Base-by-base conservation (phyloP, 257 asterid genomes). In the Thymus quinquecostatus region DNA sequence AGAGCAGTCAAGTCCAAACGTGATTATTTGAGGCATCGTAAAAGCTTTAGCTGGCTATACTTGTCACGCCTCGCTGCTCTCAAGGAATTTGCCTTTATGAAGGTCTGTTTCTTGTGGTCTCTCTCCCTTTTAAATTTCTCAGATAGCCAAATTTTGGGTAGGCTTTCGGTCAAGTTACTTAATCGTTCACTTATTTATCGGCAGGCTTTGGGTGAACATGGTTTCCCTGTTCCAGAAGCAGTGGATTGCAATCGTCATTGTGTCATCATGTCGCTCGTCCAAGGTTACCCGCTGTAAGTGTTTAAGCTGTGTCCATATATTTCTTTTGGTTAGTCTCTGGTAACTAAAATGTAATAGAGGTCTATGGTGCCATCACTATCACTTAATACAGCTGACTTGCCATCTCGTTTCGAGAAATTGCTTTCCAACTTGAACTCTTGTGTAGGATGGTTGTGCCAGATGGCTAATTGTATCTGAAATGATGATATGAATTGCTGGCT, bases 1-100 rank as follows among this genome's bases (percentile, higher is more conserved):
- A 88, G 99, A 81, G 99, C 98, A 62, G 99, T 95, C 71, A 95
- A 95, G 82, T 76, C 95, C 30, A 95, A 95, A 80, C 98, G 99
- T 86, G 99, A 95, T 78, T 95, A 95, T 77, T 83, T 95, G 85
- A 88, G 86, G 89, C 99, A 95, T 80, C 98, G 98, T 45, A 92
- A 86, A 71, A 95, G 97, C 81, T 95, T 60, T 65, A 95, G 57
- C 83, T 95, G 99, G 99, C 87, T 95, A 58, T 95, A 95, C 85
- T 76, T 92, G 79, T 95, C 99, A 2, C 90, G 99, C 29, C 96
- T 95, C 68, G 99, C 99, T 76, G 99, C 99, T 14, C 95, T 92
- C 74, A 95, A 92, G 71, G 99, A 95, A 80, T 95, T 82, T 78
- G 95, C 99, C 71, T 95, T 95, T 80, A 95, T 95, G 99, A 95